These are phyloP conservation scores for Spergularia bocconei DNA, from an alignment of 148 eudicot species.

Conservation along the genomic window DNA sequence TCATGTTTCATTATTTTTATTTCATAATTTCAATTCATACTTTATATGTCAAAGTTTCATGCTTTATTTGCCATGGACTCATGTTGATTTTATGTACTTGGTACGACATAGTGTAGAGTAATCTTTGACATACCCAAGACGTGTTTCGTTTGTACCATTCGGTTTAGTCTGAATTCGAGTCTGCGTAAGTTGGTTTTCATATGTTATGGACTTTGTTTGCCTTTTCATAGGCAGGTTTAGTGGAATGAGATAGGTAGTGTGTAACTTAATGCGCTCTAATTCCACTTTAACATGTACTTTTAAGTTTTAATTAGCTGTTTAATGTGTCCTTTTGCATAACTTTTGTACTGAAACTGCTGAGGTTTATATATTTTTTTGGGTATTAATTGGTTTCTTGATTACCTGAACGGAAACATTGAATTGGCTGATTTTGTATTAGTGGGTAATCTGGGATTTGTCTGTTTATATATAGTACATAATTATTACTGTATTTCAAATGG, in stretches of 20 bases:
- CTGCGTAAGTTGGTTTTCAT: not conserved
- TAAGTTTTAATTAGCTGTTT: not conserved
- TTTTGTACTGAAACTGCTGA: not conserved
- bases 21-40: not conserved
- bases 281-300: not conserved
- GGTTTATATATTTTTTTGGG: not conserved
- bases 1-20: not conserved
- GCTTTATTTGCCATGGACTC: not conserved
- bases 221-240: slow-evolving; percentile 2
- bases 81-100: not conserved
- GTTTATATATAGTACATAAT: not conserved
- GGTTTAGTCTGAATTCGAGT: not conserved
- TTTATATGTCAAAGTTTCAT: not conserved
- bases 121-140: not conserved
- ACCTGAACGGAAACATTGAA: not conserved
- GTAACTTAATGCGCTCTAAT: not conserved
- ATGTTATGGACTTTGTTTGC: not conserved
- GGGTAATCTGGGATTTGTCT: not conserved
- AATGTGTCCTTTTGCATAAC: not conserved
- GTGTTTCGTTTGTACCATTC: not conserved
- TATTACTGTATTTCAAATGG: not conserved
- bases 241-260: not conserved
- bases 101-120: not conserved
- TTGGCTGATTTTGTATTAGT: not conserved
- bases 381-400: not conserved